These are phyloP conservation scores for Ilyonectria sp. DNA, from an alignment of 2,329 filamentous ascomycete species.

Conservation along the genomic window DNA sequence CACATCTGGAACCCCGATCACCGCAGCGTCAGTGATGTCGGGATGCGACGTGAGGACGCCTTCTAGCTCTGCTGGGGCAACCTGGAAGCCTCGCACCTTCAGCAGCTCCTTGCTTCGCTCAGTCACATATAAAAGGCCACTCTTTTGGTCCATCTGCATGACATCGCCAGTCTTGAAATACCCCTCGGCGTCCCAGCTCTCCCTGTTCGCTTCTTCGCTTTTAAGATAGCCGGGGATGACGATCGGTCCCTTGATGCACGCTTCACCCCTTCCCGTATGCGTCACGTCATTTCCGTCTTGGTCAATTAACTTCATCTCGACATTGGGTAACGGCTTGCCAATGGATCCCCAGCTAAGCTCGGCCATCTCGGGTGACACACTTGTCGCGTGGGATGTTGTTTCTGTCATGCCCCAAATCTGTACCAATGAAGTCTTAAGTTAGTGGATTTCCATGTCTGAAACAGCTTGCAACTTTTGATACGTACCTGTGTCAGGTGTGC, in stretches of 20 bases:
- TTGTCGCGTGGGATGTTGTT: not conserved
- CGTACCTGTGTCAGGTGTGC: too few species aligned
- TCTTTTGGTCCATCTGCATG: not conserved
- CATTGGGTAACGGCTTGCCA: slow-evolving; percentile 6
- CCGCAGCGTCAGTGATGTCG: slow-evolving; percentile 6
- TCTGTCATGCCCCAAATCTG: slow-evolving; percentile 15
- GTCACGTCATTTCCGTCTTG: not conserved
- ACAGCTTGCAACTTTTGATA: too few species aligned
- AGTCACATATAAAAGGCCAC: not conserved
- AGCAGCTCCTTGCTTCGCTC: slow-evolving; percentile 8
- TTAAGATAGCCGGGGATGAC: slow-evolving; percentile 3
- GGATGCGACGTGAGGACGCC: slow-evolving; percentile 1
- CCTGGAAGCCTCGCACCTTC: slow-evolving; percentile 15
- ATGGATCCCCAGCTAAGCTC: slow-evolving; percentile 1
- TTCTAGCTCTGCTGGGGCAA: slow-evolving; percentile 14
- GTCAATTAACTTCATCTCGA: slow-evolving; percentile 5
- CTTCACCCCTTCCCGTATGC: not conserved
- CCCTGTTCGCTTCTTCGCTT: slow-evolving; percentile 3
- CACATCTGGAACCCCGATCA: slow-evolving; percentile 1
- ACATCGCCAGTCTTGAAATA: slow-evolving; percentile 14
- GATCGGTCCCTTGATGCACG: slow-evolving; percentile 4
- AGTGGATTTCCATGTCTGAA: too few species aligned
- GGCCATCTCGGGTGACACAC: slow-evolving; percentile 1
- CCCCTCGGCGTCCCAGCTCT: slow-evolving; percentile 2
- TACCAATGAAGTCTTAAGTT: not conserved